Evolutionary conservation across 306 rosid genomes (phyloP).

Genomic region (Cajanus cajan): DNA sequence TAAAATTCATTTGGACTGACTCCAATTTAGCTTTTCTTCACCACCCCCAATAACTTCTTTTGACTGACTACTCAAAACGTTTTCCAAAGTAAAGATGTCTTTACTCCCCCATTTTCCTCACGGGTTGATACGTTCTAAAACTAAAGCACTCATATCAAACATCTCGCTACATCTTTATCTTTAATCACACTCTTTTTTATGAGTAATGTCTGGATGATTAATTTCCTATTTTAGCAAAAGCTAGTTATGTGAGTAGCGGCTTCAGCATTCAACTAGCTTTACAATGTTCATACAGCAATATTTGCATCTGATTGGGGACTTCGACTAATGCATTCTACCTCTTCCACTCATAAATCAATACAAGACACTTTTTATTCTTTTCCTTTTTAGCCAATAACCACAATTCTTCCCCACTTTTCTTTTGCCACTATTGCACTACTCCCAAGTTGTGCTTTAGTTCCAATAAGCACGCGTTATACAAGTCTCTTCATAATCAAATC

Average conservation of each 20-base stretch:
- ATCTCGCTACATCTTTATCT: constrained; percentile 42
- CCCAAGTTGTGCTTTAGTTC: constrained; percentile 20
- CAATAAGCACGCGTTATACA: constrained; percentile 5
- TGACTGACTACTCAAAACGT: constrained; percentile 70
- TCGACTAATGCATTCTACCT: constrained; percentile 18
- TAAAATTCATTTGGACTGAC: constrained; percentile 52
- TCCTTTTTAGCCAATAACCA: constrained; percentile 11
- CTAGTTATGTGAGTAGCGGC: neutral
- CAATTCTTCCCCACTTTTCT: constrained; percentile 21
- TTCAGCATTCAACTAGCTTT: constrained; percentile 35
- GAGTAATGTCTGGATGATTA: constrained; percentile 28
- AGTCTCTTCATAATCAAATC: neutral
- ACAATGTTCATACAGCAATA: constrained; percentile 31
- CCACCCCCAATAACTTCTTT: constrained; percentile 66
- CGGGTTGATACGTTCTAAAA: constrained; percentile 25
- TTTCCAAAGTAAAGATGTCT: constrained; percentile 54
- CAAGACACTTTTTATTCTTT: constrained; percentile 29
- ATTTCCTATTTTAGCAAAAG: constrained; percentile 35
- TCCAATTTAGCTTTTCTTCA: constrained; percentile 52
- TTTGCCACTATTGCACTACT: constrained; percentile 38
- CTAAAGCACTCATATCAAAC: constrained; percentile 38
- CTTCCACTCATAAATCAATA: constrained; percentile 17
- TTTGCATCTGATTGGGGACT: constrained; percentile 50
- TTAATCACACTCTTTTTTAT: constrained; percentile 48
- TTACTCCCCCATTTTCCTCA: constrained; percentile 52